Base-by-base conservation (phyloP, 2,329 filamentous ascomycete species). In the Ophiostoma sp. region DNA sequence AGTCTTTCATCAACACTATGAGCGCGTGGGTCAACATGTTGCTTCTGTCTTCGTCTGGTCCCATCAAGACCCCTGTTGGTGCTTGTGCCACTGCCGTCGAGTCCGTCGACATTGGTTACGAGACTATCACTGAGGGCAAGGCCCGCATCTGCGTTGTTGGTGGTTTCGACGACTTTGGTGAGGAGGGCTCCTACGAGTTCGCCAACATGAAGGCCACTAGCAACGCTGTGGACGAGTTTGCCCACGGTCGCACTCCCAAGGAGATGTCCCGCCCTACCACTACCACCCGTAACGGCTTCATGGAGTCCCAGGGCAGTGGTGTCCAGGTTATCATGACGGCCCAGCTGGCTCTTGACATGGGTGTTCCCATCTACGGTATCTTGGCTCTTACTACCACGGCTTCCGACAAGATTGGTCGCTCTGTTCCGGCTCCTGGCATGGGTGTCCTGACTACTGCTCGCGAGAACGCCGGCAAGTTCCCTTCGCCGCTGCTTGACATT, bases 1-100 rank as follows among this genome's bases (percentile, higher is more conserved):
- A 99, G 81, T 98, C 95, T 12, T 99, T 99, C 84, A 98, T 99
- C 86, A 99, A 99, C 85, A 99, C 95, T 68, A 99, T 99, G 94
- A 90, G 92, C 74, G 95, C 95, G 16, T 99, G 95, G 95, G 93
- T 99, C 69, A 99, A 99, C 84, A 99, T 99, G 95, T 83, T 99
- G 80, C 84, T 99, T 72, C 83, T 99, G 72, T 99, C 95, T 4
- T 98, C 95, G 5, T 98, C 95, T 66, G 95, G 95, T 92, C 73
- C 95, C 58, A 98, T 99, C 85, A 97, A 98, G 85, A 98, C 96
- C 0, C 95, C 95, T 3, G 95, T 98, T 66, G 95, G 94, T 82
- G 95, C 95, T 76, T 99, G 95, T 77, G 95, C 95, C 69, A 99
- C 95, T 44, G 91, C 95, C 73, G 93, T 99, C 63, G 96, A 99